Base-by-base conservation (phyloP, 164 flowering plant genomes). In the Magnolia officinalis region DNA sequence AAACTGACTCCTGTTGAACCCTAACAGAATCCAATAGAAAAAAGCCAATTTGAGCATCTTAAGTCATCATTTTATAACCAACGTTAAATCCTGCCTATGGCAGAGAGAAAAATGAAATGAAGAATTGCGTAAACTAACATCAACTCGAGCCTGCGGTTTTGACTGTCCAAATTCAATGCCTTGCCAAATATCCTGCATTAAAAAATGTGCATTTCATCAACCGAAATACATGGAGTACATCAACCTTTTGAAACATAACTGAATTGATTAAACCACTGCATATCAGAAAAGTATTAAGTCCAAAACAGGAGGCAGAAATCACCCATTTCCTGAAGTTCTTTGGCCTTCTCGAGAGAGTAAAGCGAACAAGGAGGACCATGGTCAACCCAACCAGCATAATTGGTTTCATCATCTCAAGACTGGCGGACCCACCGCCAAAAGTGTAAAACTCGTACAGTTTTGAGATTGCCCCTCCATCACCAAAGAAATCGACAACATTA, bases 71-170 rank as follows among this genome's bases (percentile, higher is more conserved):
- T 16, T 31, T 63, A 23, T 49, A 50, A 37, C n/a, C 29, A 67
- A 67, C 4, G 24, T 55, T n/a, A 29, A 74, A 61, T 52, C 31
- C 13, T 72, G 64, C 29, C 4, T 2, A 21, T 2, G n/a, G 79
- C 45, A 51, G 73, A 63, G 75, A 72, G 51, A 21, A 65, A n/a
- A 55, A 55, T 55, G 18, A 11, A 55, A 9, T 18, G 26, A 66
- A 75, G 23, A 67, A 67, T 29, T 58, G 10, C 50, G 63, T 21
- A 73, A 78, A 89, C 98, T 88, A 77, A 93, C 99, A 88, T 95
- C 99, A 87, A 95, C 98, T 76, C 98, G 97, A 74, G 99, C 99
- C 83, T 95, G 95, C 45, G 99, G 86, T 83, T 95, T 95, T 58
- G 99, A 95, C 71, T 86, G 95, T 69, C 97, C 90, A 84, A 95